A percentile compares a stretch with the other conserved stretches of the same genome.
phyloP scores from a whole-genome alignment of 192 early-diverging fungal genomes.

The Coemansia sp. region DNA sequence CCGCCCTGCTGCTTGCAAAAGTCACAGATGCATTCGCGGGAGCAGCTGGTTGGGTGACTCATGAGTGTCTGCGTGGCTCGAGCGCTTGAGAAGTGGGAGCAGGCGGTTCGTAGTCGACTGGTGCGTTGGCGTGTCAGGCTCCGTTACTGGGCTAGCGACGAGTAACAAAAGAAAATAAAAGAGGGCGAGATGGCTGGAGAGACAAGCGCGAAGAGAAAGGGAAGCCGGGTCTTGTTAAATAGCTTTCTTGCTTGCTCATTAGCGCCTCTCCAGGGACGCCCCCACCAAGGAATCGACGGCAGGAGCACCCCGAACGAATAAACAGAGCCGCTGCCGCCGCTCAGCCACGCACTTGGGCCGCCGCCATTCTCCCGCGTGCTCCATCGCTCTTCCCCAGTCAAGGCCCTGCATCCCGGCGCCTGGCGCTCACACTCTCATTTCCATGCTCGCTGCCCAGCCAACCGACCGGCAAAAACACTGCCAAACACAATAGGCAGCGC shows the following conservation, averaged over 20 bases:
- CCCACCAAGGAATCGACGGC: background rate
- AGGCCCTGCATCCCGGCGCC: background rate
- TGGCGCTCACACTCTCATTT: background rate
- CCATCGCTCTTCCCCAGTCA: background rate
- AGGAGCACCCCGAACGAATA: background rate
- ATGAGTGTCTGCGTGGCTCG: background rate
- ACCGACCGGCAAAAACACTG: background rate
- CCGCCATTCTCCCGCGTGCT: background rate
- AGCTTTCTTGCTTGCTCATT: conserved; percentile 3
- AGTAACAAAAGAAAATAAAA: background rate
- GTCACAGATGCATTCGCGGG: conserved; percentile 15
- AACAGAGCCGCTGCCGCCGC: background rate
- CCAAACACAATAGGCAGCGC: background rate
- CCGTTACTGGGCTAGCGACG: background rate
- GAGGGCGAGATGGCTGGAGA: background rate
- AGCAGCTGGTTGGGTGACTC: background rate
- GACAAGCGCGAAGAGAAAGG: background rate
- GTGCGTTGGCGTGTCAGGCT: background rate
- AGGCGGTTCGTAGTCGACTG: background rate
- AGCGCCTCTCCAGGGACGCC: background rate
- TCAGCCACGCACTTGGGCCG: conserved; percentile 1
- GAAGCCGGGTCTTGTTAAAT: background rate
- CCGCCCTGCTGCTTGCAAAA: conserved; percentile 14
- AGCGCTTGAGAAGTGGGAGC: background rate
- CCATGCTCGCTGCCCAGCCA: background rate